These are phyloP conservation scores for Trichoderma koningiopsis DNA, from an alignment of 2,329 filamentous ascomycete genomes.

Conservation along the genomic window DNA sequence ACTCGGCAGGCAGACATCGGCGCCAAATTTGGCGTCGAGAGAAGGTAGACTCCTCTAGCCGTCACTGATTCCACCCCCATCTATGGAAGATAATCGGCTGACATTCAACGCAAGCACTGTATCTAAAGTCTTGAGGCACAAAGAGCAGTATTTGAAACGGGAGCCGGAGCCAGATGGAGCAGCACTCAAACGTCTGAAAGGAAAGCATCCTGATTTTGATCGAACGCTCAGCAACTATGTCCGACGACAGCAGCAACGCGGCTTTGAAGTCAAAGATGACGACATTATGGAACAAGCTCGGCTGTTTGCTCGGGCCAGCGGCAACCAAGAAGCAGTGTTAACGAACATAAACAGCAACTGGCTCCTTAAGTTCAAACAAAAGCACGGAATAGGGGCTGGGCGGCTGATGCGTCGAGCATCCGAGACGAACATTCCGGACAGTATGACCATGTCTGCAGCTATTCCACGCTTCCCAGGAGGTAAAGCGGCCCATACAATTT, in stretches of 20 bases:
- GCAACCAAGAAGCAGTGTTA: constrained; percentile 69
- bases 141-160: constrained; percentile 91
- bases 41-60: constrained; percentile 68
- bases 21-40: constrained; percentile 90
- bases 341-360: constrained; percentile 74
- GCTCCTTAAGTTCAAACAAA: constrained; percentile 95
- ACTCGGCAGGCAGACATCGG: constrained; percentile 97
- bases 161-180: constrained; percentile 66
- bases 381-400: constrained; percentile 63
- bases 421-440: constrained; percentile 72
- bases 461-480: constrained; percentile 36
- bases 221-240: constrained; percentile 87
- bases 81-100: constrained; percentile 34
- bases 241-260: constrained; percentile 76
- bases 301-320: constrained; percentile 73
- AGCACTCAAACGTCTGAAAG: constrained; percentile 79
- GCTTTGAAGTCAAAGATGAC: constrained; percentile 73
- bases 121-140: constrained; percentile 94
- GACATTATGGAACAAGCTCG: constrained; percentile 82
- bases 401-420: constrained; percentile 60
- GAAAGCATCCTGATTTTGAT: constrained; percentile 88
- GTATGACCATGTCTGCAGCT: constrained; percentile 57
- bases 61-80: constrained; percentile 26
- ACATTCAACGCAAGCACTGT: constrained; percentile 69
- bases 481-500: constrained; percentile 60